Evolutionary conservation across 2,329 filamentous ascomycete genomes (phyloP).

Genomic region (Mycosphaerella sp.): DNA sequence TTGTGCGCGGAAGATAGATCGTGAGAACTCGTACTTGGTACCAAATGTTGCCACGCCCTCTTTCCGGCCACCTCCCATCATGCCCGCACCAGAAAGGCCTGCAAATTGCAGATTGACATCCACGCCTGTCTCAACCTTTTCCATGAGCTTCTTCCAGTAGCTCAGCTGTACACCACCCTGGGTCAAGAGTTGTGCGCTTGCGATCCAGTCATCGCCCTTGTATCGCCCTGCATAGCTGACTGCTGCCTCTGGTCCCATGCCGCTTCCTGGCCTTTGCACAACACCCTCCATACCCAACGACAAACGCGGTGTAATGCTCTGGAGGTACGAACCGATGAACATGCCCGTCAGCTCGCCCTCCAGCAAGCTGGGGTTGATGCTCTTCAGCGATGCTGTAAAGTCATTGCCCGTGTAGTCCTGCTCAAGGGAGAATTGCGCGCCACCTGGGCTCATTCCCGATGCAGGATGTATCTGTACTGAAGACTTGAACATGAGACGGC

Average conservation of each 20-base stretch:
- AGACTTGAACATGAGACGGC: conserved; percentile 75
- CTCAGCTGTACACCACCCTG: conserved; percentile 83
- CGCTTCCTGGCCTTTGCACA: conserved; percentile 81
- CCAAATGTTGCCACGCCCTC: conserved; percentile 88
- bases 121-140: conserved; percentile 93
- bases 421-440: conserved; percentile 88
- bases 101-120: conserved; percentile 86
- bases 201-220: conserved; percentile 88
- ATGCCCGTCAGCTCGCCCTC: conserved; percentile 93
- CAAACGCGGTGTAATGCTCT: conserved; percentile 81
- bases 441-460: conserved; percentile 51
- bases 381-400: conserved; percentile 88
- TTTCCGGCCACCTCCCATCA: conserved; percentile 70
- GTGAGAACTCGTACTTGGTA: conserved; percentile 96
- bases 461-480: conserved; percentile 73
- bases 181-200: conserved; percentile 79
- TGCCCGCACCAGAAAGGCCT: conserved; percentile 50
- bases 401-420: conserved; percentile 92
- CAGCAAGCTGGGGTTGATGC: conserved; percentile 88
- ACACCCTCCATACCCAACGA: conserved; percentile 86
- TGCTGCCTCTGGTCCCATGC: conserved; percentile 81
- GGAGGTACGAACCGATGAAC: conserved; percentile 90
- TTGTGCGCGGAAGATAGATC: conserved; percentile 91
- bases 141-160: conserved; percentile 88
- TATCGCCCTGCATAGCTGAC: conserved; percentile 89